Percentiles rank a stretch among this genome's conserved stretches.
These are phyloP conservation scores for Pleurotus giganteus DNA, from an alignment of 768 basidiomycete genomes.

Conservation along the genomic window DNA sequence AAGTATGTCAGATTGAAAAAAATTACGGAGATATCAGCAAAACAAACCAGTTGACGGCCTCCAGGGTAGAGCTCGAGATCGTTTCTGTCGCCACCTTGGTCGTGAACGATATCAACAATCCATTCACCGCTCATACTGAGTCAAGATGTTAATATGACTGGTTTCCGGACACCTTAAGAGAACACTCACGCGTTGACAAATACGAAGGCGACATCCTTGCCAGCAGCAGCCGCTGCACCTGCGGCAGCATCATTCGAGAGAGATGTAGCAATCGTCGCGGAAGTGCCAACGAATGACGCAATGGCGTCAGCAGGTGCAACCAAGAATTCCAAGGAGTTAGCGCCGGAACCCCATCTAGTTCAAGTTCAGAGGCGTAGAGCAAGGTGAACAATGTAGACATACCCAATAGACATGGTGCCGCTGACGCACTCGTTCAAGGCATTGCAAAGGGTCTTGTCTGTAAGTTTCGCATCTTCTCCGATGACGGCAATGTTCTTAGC, in stretches of 20 bases:
- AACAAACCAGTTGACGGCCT: slow-evolving; percentile 66
- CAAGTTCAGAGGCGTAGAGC: neutral
- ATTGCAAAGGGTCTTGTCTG: neutral
- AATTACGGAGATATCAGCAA: slow-evolving; percentile 41
- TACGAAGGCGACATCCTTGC: slow-evolving; percentile 68
- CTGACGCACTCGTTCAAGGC: neutral
- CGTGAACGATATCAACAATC: slow-evolving; percentile 5
- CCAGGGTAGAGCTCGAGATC: slow-evolving; percentile 75
- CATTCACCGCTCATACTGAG: slow-evolving; percentile 9
- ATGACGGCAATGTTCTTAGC: slow-evolving; percentile 4
- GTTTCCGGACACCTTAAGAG: neutral
- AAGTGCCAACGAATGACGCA: slow-evolving; percentile 64
- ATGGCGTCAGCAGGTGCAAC: slow-evolving; percentile 77
- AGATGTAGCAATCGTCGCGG: slow-evolving; percentile 67
- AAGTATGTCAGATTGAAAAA: slow-evolving; percentile 35
- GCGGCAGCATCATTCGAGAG: slow-evolving; percentile 57
- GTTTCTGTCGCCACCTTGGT: slow-evolving; percentile 30
- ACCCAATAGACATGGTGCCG: slow-evolving; percentile 7
- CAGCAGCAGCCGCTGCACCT: slow-evolving; percentile 38
- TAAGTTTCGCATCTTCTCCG: slow-evolving; percentile 1
- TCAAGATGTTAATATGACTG: neutral
- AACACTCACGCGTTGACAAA: slow-evolving; percentile 57
- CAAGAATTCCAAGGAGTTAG: neutral
- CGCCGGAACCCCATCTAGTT: slow-evolving; percentile 5
- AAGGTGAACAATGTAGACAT: neutral